Evolutionary conservation across 202 grass and related monocot genomes (phyloP), one percentile per base, ranked within the genome.

Genomic region (Carex arenaria): DNA sequence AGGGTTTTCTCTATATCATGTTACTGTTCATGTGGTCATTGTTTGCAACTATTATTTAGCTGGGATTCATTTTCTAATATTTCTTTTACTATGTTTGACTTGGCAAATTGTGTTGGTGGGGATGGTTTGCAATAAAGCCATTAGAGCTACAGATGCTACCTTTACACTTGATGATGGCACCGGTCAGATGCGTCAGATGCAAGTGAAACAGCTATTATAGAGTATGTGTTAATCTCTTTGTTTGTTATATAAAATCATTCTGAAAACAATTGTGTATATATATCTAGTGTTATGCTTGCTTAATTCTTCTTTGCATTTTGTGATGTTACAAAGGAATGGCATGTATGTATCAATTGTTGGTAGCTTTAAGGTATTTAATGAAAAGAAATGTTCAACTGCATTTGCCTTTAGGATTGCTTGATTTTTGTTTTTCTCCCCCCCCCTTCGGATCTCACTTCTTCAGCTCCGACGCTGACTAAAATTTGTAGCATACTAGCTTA

Each of bases 101-200:
- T 61, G 74, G 43, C 85, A 95, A 91, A 79, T 98, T 84, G 85
- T 85, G 75, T 78, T 98, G 61, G 83, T 93, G 43, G 91, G 88
- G 30, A 80, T 90, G 82, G 91, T 95, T 12, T 88, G 79, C 52
- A 89, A 82, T 72, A 99, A 95, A 91, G 82, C 23, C 61, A 90
- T 79, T 85, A 64, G 89, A 82, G 55, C 47, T 12, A 99, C 91
- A 7, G 89, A 99, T 23, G 72, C 87, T 3, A 85, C 89, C 51
- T 94, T 99, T 87, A 92, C 96, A 18, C 81, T 95, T 4, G 93
- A 96, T 53, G 93, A 99, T 28, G 93, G 93, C 84, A 94, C 93
- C 10, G 89, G 96, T 52, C 88, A 89, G 96, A 98, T 77, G 86
- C 86, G 88, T 80, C 93, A 57, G 93, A 98, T 88, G 84, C 93